Percentiles rank a stretch among this genome's conserved stretches.
These are phyloP conservation scores for Suillus subluteus DNA, from an alignment of 768 basidiomycete genomes.

Conservation along the genomic window DNA sequence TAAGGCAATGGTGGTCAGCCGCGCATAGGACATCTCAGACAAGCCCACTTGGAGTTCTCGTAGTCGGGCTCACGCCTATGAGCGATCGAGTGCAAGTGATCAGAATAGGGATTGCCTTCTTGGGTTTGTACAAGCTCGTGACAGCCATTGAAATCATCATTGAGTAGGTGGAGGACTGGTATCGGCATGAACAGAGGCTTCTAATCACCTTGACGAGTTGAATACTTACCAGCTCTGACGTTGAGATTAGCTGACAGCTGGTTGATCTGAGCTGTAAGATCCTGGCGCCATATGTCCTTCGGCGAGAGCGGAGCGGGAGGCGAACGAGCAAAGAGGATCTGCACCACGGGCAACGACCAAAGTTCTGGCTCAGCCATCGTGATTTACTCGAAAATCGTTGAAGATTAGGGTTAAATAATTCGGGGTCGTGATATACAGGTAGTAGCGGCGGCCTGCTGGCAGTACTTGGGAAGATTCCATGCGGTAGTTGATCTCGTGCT, in stretches of 20 bases:
- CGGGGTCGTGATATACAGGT: background rate
- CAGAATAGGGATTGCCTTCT: conserved; percentile 25
- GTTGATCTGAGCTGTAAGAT: conserved; percentile 24
- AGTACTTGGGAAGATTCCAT: background rate
- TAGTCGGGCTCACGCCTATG: conserved; percentile 31
- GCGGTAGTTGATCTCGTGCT: background rate
- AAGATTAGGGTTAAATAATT: background rate
- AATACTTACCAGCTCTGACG: conserved; percentile 18
- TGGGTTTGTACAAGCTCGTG: conserved; percentile 24
- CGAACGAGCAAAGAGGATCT: conserved; percentile 20
- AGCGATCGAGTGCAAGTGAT: conserved; percentile 26
- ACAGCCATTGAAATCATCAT: conserved; percentile 23
- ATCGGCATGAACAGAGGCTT: background rate
- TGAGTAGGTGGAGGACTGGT: conserved; percentile 25
- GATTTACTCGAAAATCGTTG: background rate
- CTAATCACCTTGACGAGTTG: background rate
- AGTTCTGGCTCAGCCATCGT: conserved; percentile 10
- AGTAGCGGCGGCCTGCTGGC: no score
- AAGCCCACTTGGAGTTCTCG: conserved; percentile 18
- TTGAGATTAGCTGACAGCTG: conserved; percentile 19
- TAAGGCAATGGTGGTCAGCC: background rate
- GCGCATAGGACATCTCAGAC: background rate
- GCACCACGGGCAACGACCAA: conserved; percentile 19
- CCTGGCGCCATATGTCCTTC: conserved; percentile 18
- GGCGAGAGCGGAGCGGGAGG: conserved; percentile 19